Evolutionary conservation across 371 early-diverging fungal genomes (phyloP).

Genomic region (Mucor racemosus): DNA sequence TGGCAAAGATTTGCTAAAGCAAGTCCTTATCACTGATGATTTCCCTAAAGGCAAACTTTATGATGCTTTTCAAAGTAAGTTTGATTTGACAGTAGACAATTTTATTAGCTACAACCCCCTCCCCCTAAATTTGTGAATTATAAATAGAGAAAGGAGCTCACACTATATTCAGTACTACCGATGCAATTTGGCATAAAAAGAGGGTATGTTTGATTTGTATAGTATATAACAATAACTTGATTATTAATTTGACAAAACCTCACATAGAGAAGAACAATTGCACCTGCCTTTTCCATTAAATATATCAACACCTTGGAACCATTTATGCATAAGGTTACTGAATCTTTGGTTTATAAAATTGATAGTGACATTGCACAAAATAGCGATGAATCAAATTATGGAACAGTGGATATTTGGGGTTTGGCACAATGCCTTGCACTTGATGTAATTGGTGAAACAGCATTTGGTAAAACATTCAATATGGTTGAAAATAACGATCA

Average conservation of each 20-base stretch:
- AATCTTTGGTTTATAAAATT: slow-evolving; percentile 28
- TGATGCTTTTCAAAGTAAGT: slow-evolving; percentile 22
- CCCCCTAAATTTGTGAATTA: background rate
- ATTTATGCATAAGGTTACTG: slow-evolving; percentile 28
- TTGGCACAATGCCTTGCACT: slow-evolving; percentile 41
- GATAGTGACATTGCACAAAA: slow-evolving; percentile 15
- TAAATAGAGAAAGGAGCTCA: slow-evolving; percentile 13
- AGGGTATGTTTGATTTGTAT: slow-evolving; percentile 19
- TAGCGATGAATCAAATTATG: slow-evolving; percentile 6
- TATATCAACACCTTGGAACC: slow-evolving; percentile 48
- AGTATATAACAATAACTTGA: background rate
- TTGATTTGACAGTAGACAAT: background rate
- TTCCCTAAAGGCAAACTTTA: slow-evolving; percentile 23
- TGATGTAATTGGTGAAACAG: slow-evolving; percentile 58
- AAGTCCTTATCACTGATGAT: slow-evolving; percentile 24
- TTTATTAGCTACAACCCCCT: no score
- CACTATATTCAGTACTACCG: slow-evolving; percentile 36
- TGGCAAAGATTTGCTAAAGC: slow-evolving; percentile 25
- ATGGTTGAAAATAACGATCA: slow-evolving; percentile 48
- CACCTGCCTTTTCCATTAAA: slow-evolving; percentile 50
- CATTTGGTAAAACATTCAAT: slow-evolving; percentile 55
- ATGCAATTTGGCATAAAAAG: slow-evolving; percentile 38
- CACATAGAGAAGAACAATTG: slow-evolving; percentile 42
- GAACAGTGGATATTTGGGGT: slow-evolving; percentile 40
- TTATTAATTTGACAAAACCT: background rate